These are phyloP conservation scores for Friedmanniomyces simplex DNA, from an alignment of 495 filamentous ascomycete genomes.

Conservation along the genomic window DNA sequence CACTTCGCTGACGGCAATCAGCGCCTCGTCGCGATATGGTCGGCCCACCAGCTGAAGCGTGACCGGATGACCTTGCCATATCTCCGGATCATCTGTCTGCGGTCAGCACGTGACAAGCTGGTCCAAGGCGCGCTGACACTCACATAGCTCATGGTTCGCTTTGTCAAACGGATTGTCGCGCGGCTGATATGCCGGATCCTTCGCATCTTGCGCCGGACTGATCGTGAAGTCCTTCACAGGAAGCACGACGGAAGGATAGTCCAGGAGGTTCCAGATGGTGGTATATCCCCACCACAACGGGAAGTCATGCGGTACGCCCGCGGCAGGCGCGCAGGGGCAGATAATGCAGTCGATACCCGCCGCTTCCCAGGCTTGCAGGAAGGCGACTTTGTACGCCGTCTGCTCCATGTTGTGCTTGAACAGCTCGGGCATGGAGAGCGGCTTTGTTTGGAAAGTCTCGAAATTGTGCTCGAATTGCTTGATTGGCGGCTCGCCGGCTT, in stretches of 20 bases:
- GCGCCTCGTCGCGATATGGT: slow-evolving; percentile 1
- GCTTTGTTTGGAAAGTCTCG: slow-evolving; percentile 1
- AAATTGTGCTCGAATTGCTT: slow-evolving; percentile 8
- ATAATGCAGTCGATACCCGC: slow-evolving; percentile 9
- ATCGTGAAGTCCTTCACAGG: slow-evolving; percentile 10
- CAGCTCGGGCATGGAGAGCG: slow-evolving; percentile 1
- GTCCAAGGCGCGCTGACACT: neutral
- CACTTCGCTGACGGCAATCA: slow-evolving; percentile 3
- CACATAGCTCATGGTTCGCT: slow-evolving; percentile 10
- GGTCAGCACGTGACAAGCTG: neutral
- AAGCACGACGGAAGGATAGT: slow-evolving; percentile 14
- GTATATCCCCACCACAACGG: slow-evolving; percentile 14
- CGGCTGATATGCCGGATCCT: slow-evolving; percentile 3
- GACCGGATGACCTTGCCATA: slow-evolving; percentile 5
- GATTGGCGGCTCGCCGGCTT: slow-evolving; percentile 3
- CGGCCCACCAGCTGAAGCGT: slow-evolving; percentile 9
- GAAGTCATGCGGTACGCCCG: slow-evolving; percentile 4
- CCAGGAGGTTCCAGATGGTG: slow-evolving; percentile 2
- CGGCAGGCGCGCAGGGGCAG: slow-evolving; percentile 5
- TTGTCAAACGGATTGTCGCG: slow-evolving; percentile 4
- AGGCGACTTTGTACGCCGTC: slow-evolving; percentile 1
- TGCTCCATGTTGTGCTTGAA: slow-evolving; percentile 5
- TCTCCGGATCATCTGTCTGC: slow-evolving; percentile 2
- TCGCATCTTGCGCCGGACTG: neutral
- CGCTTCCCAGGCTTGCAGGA: slow-evolving; percentile 9